Base-by-base conservation (phyloP, 352 stramenopile genomes). In the Phytopythium vexans region DNA sequence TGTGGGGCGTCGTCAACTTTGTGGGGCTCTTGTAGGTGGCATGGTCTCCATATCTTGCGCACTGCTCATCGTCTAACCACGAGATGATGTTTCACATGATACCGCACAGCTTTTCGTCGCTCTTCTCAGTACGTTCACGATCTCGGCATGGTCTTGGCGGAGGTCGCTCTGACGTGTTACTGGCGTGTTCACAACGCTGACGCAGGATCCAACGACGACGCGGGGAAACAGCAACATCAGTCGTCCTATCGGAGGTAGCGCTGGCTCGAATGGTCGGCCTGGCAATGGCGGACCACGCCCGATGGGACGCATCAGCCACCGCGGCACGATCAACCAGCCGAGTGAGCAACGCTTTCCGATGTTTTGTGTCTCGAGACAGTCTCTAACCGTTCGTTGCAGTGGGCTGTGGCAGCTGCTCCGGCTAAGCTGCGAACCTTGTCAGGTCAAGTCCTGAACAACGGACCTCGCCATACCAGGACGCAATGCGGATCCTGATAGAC, bases 1-100 rank as follows among this genome's bases (percentile, higher is more conserved):
- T 92, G 55, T 92, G 82, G 82, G 73, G 77, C 32, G 62, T 82
- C 42, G 50, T 89, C 34, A 85, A 88, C 77, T 82, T 92, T 41
- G 58, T 92, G 1, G 78, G 81, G 32, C 69, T 92, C 50, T 89
- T 92, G 82, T 92, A 73, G 54, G 81, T 80, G 8, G n/a, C 27
- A 1, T 12, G 10, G 33, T 12, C 37, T 15, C 15, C n/a, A 9
- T 56, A 14, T 10, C 10, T 9, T 36, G 27, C 16, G 12, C 53
- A 1, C 41, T 47, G 3, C 16, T 32, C 15, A n/a, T 12, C 27
- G 3, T 21, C 12, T 39, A n/a, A 31, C 40, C 8, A 51, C 32
- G 31, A 16, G 15, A 10, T 36, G 4, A 14, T 8, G 12, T 11
- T 55, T 16, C 12, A 33, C 39, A 2, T 51, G 38, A 14, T 58